These are phyloP conservation scores for Rhodotorula sp. DNA, from an alignment of 1,284 basidiomycete genomes.

Conservation along the genomic window DNA sequence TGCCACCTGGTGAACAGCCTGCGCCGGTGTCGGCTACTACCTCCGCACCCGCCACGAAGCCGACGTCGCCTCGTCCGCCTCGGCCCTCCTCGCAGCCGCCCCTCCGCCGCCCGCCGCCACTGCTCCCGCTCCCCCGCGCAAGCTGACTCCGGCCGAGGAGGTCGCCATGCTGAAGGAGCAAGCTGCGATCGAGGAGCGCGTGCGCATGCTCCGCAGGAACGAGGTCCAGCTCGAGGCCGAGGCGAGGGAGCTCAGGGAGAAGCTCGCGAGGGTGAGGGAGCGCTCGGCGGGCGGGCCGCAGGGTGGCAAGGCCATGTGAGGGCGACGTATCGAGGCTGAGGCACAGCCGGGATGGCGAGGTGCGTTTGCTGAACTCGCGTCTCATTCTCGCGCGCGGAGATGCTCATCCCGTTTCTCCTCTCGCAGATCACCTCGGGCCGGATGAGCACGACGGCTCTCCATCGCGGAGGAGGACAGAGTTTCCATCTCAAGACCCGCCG, in stretches of 20 bases:
- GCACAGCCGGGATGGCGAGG: no score
- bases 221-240: not conserved
- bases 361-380: no score
- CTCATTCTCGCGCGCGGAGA: no score
- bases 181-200: slow-evolving; percentile 3
- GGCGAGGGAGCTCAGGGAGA: not conserved
- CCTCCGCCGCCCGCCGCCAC: not conserved
- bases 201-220: slow-evolving; percentile 5
- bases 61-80: not conserved
- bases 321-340: not conserved
- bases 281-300: not conserved
- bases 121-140: not conserved
- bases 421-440: no score
- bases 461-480: no score
- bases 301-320: not conserved
- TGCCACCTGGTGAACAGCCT: slow-evolving; percentile 10
- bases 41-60: slow-evolving; percentile 12
- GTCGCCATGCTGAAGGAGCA: not conserved
- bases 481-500: no score
- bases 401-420: no score
- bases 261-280: not conserved
- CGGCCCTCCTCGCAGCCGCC: not conserved
- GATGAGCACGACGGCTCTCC: no score
- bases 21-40: slow-evolving; percentile 32
- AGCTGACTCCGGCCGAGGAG: slow-evolving; percentile 4